These are phyloP conservation scores for Moesziomyces antarcticus DNA, from an alignment of 1,284 basidiomycete genomes.

Conservation along the genomic window DNA sequence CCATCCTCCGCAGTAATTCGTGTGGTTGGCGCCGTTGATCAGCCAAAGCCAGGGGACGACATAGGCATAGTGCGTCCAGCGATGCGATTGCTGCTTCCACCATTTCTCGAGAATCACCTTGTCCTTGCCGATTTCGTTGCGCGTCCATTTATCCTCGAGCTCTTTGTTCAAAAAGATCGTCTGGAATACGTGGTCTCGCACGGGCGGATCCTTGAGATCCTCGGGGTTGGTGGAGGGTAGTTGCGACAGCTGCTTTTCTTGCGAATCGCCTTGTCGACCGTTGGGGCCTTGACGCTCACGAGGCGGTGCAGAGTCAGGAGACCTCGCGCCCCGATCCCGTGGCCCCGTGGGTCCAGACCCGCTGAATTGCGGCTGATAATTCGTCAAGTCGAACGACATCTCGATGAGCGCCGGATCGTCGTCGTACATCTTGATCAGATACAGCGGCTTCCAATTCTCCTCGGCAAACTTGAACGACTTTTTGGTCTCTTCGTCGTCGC, in stretches of 20 bases:
- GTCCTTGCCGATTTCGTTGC: conserved; percentile 71
- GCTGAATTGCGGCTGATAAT: conserved; percentile 73
- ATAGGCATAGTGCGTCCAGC: conserved; percentile 74
- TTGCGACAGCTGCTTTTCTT: conserved; percentile 29
- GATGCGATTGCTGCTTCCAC: conserved; percentile 76
- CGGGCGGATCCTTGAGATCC: conserved; percentile 54
- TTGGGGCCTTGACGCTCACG: conserved; percentile 45
- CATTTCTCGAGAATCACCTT: conserved; percentile 74
- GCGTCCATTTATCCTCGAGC: conserved; percentile 72
- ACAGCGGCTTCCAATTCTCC: conserved; percentile 70
- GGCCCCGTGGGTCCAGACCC: conserved; percentile 45
- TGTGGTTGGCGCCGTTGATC: conserved; percentile 72
- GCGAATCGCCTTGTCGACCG: conserved; percentile 42
- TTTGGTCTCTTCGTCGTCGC: conserved; percentile 67
- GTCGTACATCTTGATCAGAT: conserved; percentile 74
- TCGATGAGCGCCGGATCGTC: conserved; percentile 74
- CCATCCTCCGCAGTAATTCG: conserved; percentile 70
- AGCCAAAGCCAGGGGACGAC: conserved; percentile 75
- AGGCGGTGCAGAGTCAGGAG: conserved; percentile 39
- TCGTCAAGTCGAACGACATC: conserved; percentile 73
- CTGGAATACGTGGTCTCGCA: conserved; percentile 74
- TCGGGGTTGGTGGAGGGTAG: conserved; percentile 23
- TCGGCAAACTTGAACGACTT: conserved; percentile 70
- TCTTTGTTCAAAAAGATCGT: conserved; percentile 76
- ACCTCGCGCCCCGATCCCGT: conserved; percentile 17